Base-by-base conservation (phyloP, 768 basidiomycete species). In the Boletus barrowsii region DNA sequence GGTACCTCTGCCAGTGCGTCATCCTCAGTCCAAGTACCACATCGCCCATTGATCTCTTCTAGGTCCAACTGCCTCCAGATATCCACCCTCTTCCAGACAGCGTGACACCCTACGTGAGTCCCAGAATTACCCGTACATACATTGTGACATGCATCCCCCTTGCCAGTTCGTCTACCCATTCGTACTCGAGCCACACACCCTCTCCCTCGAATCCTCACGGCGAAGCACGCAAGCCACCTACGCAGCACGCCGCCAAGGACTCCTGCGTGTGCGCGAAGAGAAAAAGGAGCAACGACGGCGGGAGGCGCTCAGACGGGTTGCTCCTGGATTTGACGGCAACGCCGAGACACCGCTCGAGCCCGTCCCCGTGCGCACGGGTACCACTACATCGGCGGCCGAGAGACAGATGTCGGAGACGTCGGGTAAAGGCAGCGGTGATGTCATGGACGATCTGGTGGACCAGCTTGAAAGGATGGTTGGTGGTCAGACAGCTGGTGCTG, bases 51-150 rank as follows among this genome's bases (percentile, higher is more conserved):
- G 13, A 24, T 41, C 56, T 22, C 35, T 39, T 30, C n/a, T 54
- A 98, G 95, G 83, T 97, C 26, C 79, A 87, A 58, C 76, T 93
- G 5, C 93, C 96, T 5, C 87, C 82, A 44, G 94, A 98, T 64
- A 93, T 98, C 22, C 95, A 98, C 62, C 96, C 96, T 0, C 78
- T 98, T 1, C 96, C 96, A 5, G 90, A 94, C 24, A 89, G 88
- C 35, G 86, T 98, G 5, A 85, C 84, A 2, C 82, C 90, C 57
- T 98, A 98, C 68, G 96, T 95, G 60, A 62, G 83, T 69, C 14
- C 37, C 15, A 37, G 36, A 32, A 14, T n/a, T 15, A n/a, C n/a
- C 37, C 35, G 13, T 15, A 14, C 35, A 15, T 15, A n/a, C n/a
- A 3, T 39, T 2, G 2, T 6, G 4, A 3, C 37, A 39, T n/a